phyloP scores from a whole-genome alignment of 129 eudicot species.

The Flaveria robusta region DNA sequence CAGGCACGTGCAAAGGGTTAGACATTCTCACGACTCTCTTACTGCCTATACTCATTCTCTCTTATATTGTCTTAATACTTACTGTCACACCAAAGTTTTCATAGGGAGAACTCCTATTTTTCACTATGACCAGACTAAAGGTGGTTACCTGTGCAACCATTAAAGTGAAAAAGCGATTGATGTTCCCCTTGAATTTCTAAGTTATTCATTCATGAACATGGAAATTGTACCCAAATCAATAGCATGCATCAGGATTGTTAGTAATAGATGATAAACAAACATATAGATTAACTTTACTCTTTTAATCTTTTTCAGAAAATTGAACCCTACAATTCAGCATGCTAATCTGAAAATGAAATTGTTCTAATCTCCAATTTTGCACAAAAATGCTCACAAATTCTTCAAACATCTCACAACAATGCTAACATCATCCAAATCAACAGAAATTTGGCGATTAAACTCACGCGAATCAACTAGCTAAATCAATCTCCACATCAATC shows the following conservation, averaged over 20 bases:
- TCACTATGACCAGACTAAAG: no score
- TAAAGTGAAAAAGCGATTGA: no score
- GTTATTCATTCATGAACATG: constrained; percentile 6
- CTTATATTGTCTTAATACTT: neutral
- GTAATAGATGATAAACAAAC: neutral
- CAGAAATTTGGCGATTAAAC: neutral
- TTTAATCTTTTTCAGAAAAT: neutral
- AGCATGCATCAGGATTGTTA: no score
- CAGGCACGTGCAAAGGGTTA: no score
- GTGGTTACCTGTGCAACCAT: neutral
- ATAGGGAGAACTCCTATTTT: no score
- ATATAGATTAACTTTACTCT: neutral
- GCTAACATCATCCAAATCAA: neutral
- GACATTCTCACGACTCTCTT: neutral
- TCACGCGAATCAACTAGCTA: neutral
- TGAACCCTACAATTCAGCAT: neutral
- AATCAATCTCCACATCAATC: neutral
- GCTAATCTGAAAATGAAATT: neutral
- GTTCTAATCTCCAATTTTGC: neutral
- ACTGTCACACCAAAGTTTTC: neutral
- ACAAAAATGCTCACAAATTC: no score
- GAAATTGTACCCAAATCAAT: neutral
- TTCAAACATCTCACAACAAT: no score
- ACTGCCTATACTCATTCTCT: neutral
- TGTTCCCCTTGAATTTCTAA: no score